Evolutionary conservation across 148 eudicot genomes (phyloP), one percentile per base, ranked within the genome.

Genomic region (Rhododendron williamsianum): DNA sequence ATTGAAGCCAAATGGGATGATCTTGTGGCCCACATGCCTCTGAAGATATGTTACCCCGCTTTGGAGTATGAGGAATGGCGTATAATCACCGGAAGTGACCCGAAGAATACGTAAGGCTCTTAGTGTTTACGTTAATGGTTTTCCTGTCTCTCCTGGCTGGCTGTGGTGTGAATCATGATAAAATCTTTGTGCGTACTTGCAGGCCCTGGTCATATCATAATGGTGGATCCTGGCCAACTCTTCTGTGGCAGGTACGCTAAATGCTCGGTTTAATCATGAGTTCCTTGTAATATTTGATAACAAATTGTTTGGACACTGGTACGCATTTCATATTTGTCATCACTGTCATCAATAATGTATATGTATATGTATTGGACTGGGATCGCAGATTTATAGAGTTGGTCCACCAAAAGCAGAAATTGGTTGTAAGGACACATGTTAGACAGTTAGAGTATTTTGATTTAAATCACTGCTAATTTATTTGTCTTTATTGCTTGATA

Each of bases 161-260:
- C 65, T 51, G 30, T 35, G 43, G 30, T 13, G 35, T 69, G 48
- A 9, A 15, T 49, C 38, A 36, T 51, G 4, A 36, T 56, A 73
- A 56, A 35, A 84, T 83, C 23, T 60, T 6, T 30, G 5, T 82
- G 13, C 74, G 67, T 87, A 8, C 48, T 52, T 89, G 89, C 94
- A 96, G 98, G 15, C 95, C 97, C 19, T 96, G 98, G 98, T 96
- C 98, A 23, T 96, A 96, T 90, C 98, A 96, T 82, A 96, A 96
- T 91, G 98, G 98, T 36, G 98, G 98, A 82, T 96, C 98, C 67
- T 96, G 98, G 98, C 98, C 98, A 18, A 94, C 95, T 46, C 94
- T 96, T 45, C 83, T 94, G 87, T 96, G 98, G 98, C 98, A 95
- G 98, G 97, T 95, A 91, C 63, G 65, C 23, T 51, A 76, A 27